These are phyloP conservation scores for Mychonastes homosphaera DNA, from an alignment of 139 green algal species.

Conservation along the genomic window DNA sequence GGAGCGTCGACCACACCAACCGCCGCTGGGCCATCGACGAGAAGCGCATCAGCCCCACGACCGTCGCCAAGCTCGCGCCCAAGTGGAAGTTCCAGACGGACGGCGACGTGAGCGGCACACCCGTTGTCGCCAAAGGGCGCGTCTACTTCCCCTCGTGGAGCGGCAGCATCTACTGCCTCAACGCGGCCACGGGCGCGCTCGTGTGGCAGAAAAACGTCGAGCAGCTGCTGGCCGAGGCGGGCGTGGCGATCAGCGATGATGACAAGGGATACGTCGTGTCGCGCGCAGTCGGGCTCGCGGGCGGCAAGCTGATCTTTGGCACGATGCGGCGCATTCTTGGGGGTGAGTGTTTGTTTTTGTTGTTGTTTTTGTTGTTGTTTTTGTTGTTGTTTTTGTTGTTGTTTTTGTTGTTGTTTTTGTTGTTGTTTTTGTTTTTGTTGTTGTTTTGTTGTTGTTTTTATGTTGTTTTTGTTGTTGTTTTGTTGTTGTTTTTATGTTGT, in stretches of 20 bases:
- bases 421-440: too few species aligned
- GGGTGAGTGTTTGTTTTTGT: too few species aligned
- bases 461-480: too few species aligned
- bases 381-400: too few species aligned
- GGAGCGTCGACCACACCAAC: too few species aligned
- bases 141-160: neutral
- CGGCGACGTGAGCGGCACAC: neutral
- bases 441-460: too few species aligned
- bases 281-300: too few species aligned
- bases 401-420: too few species aligned
- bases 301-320: neutral
- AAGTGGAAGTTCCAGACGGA: neutral
- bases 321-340: neutral
- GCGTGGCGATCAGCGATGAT: neutral
- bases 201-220: neutral
- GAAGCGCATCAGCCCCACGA: neutral
- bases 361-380: too few species aligned
- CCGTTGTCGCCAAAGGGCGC: neutral
- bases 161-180: neutral
- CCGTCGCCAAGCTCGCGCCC: neutral
- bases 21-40: too few species aligned
- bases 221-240: neutral
- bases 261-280: neutral
- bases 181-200: neutral
- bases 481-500: too few species aligned